Conservation (phyloP, 2,329 filamentous ascomycete genomes). For the Paracoccidioides lutzii region DNA sequence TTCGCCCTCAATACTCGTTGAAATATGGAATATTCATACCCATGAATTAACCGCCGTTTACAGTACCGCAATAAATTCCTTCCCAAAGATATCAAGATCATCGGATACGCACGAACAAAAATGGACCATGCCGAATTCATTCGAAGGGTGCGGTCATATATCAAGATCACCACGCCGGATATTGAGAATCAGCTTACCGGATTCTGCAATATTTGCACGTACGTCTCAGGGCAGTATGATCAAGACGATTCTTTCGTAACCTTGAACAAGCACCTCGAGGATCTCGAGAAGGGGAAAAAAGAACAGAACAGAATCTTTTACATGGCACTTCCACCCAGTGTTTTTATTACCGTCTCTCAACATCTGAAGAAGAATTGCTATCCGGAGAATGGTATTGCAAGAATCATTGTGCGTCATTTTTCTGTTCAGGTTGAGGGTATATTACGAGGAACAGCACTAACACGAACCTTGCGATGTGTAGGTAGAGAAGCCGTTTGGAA, state of each 20-base stretch:
- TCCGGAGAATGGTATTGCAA: conserved; percentile 74
- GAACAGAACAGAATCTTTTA: conserved; percentile 94
- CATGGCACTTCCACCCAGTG: conserved; percentile 95
- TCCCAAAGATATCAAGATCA: conserved; percentile 85
- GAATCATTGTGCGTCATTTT: conserved; percentile 64
- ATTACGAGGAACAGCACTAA: background rate
- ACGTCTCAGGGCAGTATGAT: conserved; percentile 95
- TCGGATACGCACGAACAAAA: conserved; percentile 98
- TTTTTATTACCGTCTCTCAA: conserved; percentile 95
- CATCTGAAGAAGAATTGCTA: conserved; percentile 97
- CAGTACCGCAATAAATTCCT: conserved; percentile 99
- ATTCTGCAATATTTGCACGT: conserved; percentile 78
- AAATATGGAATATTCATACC: background rate
- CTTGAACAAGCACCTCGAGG: conserved; percentile 72
- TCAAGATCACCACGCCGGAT: conserved; percentile 97
- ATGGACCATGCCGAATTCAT: conserved; percentile 97
- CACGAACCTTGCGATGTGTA: conserved; percentile 23
- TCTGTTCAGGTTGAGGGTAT: background rate
- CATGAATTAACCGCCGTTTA: conserved; percentile 10
- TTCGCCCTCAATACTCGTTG: conserved; percentile 1
- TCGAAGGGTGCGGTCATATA: conserved; percentile 89
- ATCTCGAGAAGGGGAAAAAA: conserved; percentile 67
- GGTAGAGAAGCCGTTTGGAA: conserved; percentile 99
- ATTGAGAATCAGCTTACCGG: conserved; percentile 88
- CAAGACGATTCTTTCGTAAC: conserved; percentile 85